These are phyloP conservation scores for Inga leiocalycina DNA, from an alignment of 306 rosid genomes.

Conservation along the genomic window DNA sequence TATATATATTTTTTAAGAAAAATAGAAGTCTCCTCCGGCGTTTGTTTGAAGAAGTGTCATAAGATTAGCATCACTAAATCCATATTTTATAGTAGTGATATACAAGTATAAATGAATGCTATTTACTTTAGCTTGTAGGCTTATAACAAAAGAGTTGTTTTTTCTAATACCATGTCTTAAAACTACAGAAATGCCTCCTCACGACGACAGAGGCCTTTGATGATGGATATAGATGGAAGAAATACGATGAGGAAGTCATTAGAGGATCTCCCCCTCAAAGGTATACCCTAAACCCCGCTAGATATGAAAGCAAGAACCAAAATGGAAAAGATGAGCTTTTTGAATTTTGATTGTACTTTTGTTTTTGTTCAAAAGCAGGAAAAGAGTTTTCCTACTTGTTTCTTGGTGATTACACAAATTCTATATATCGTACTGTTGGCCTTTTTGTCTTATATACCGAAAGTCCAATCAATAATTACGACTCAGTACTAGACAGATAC, in stretches of 20 bases:
- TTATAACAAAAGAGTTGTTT: neutral
- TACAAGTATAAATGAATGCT: no score
- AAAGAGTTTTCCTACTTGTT: neutral
- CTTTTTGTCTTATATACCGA: neutral
- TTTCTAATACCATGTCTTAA: neutral
- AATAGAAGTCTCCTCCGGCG: no score
- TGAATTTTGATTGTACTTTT: neutral
- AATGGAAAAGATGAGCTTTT: neutral
- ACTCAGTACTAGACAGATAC: no score
- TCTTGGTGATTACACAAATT: neutral
- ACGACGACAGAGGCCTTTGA: neutral
- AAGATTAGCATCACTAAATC: no score
- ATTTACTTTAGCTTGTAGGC: neutral
- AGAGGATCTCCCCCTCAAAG: no score
- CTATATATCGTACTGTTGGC: neutral
- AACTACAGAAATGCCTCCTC: neutral
- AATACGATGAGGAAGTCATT: neutral
- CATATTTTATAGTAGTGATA: no score
- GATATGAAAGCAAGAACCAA: neutral
- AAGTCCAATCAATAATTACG: neutral
- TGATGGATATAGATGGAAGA: neutral
- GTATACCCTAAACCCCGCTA: no score
- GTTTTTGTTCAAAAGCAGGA: no score
- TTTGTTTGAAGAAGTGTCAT: no score
- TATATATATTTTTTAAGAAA: no score